Base-by-base conservation (phyloP, 225 moss, liverwort and hornwort species). In the Asterella californica region DNA sequence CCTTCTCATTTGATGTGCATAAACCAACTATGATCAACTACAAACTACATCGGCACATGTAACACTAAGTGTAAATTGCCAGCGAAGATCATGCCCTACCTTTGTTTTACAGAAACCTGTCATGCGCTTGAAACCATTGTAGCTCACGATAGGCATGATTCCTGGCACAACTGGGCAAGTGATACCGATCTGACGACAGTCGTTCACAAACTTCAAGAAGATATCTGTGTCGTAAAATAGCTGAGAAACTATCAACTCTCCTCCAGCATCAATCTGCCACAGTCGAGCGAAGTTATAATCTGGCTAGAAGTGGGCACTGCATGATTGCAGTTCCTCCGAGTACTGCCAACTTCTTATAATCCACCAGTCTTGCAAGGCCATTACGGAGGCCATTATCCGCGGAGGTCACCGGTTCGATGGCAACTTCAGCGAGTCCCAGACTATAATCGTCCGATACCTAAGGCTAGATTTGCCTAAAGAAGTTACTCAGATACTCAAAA, bases 101-200 rank as follows among this genome's bases (percentile, higher is more conserved):
- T 93, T 99, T 33, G 94, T 99, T 81, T 99, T 99, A 83, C 97
- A 99, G 86, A 99, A 88, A 47, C 85, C 81, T 47, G 97, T 99
- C 97, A 99, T 99, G 18, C 94, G 91, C 84, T 92, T 86, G 81
- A 99, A 99, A 29, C 97, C 97, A 82, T 90, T 91, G 77, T 94
- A 99, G 84, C 92, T 99, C 53, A 92, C 93, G 78, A 99, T 94
- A 67, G 97, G 94, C 97, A 99, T 99, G 19, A 99, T 93, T 15
- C 97, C 97, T 72, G 94, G 97, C 54, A 99, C 92, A 55, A 99
- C 87, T 47, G 97, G 97, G 15, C 84, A 85, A 37, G 85, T 91
- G 76, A 99, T 99, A 50, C 97, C 97, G 83, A 99, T 94, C 78
- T 94, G 85, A 66, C 88, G 94, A 82, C 97, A 99, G 82, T 99